phyloP scores from a whole-genome alignment of 2,329 filamentous ascomycete species.

The Cadophora luteo-olivacea region DNA sequence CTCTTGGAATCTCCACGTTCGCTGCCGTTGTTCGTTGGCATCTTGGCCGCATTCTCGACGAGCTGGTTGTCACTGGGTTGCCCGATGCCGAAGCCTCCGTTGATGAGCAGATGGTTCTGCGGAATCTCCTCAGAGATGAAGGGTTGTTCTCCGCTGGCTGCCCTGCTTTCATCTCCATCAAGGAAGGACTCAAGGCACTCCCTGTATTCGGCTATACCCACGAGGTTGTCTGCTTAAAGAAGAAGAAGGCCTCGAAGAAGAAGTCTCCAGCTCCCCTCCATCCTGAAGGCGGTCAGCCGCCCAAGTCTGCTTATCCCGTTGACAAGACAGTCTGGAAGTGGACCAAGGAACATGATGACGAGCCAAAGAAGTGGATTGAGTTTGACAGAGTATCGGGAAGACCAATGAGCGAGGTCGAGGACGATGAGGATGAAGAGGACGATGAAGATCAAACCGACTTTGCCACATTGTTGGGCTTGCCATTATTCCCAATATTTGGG shows the following conservation, averaged over 20 bases:
- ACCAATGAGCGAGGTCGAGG: slow-evolving; percentile 16
- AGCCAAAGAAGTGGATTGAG: slow-evolving; percentile 33
- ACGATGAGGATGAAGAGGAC: slow-evolving; percentile 10
- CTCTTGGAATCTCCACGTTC: slow-evolving; percentile 23
- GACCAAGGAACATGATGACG: slow-evolving; percentile 19
- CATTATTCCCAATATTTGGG: not conserved
- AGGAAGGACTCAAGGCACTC: slow-evolving; percentile 25
- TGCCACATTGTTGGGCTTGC: not conserved
- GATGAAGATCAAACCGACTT: not conserved
- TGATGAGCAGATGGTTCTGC: slow-evolving; percentile 26
- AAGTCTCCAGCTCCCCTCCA: slow-evolving; percentile 17
- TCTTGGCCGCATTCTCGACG: slow-evolving; percentile 29
- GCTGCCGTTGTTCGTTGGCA: slow-evolving; percentile 33
- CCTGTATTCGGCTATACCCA: slow-evolving; percentile 16
- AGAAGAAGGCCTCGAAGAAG: slow-evolving; percentile 17
- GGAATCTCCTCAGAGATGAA: slow-evolving; percentile 30
- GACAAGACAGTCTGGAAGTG: slow-evolving; percentile 35
- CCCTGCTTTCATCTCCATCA: slow-evolving; percentile 29
- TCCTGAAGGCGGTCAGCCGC: slow-evolving; percentile 32
- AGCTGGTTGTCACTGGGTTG: slow-evolving; percentile 26
- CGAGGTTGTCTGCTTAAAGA: slow-evolving; percentile 24
- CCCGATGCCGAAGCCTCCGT: slow-evolving; percentile 18
- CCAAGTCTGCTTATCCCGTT: slow-evolving; percentile 24
- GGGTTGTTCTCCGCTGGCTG: slow-evolving; percentile 27
- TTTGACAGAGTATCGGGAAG: slow-evolving; percentile 25